Evolutionary conservation across 768 basidiomycete species (phyloP), one percentile per base, ranked within the genome.

Genomic region (Pleurotus platypus): DNA sequence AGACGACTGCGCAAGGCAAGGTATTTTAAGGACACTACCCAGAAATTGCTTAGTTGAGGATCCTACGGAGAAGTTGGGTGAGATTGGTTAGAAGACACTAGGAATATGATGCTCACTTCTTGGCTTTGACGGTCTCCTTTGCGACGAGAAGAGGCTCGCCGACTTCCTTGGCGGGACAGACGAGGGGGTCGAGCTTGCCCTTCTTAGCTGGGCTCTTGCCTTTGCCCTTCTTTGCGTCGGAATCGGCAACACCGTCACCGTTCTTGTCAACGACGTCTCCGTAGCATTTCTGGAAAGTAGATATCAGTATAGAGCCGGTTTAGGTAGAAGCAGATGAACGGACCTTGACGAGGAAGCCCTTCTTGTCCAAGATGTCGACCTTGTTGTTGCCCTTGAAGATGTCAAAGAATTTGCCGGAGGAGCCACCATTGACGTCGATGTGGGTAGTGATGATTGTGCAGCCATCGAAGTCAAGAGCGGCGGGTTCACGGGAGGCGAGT

Each of bases 301-400:
- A 9, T 3, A 9, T 35, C 9, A 35, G 30, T 9, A 35, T 35
- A 9, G 30, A 35, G 30, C 8, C 30, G 8, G 1, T 35, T 35
- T 35, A 35, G 30, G 30, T 0, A 35, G 9, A 8, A 35, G 8
- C 9, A 9, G 30, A 22, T 39, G 15, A 13, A 54, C 51, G 39
- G n/a, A 54, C 51, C n/a, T 54, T 42, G 18, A 54, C 16, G 37
- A 54, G 51, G 18, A 22, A n/a, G 39, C 51, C 51, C 18, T 54
- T n/a, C 18, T 30, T 39, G n/a, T 54, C 51, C 37, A 54, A 18
- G 39, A 54, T 42, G 39, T 54, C 51, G 20, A 54, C 37, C 6
- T 39, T 54, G 37, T 54, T 39, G 5, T 54, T 20, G 51, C 39
- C 51, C n/a, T 50, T 50, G 51, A 54, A 54, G 51, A 54, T n/a